Evolutionary conservation across 2,329 filamentous ascomycete species (phyloP).

Genomic region (Colletotrichum zoysiae): DNA sequence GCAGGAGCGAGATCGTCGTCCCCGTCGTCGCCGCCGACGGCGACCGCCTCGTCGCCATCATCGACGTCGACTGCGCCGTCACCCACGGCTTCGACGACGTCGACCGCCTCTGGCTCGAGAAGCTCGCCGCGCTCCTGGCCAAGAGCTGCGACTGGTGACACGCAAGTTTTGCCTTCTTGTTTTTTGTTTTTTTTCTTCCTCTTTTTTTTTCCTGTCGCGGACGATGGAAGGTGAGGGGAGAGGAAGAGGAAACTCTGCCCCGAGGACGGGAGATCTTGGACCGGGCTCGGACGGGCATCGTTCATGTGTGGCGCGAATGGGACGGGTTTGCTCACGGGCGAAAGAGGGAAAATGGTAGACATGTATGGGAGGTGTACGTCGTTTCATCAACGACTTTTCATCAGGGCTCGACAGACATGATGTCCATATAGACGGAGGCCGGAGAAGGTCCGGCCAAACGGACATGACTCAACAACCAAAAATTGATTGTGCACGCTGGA

Average conservation of each 20-base stretch:
- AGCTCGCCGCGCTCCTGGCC: slow-evolving; percentile 71
- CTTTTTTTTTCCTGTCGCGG: too few relatives aligned
- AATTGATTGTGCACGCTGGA: slow-evolving; percentile 29
- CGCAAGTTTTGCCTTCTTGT: too few relatives aligned
- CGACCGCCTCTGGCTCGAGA: slow-evolving; percentile 75
- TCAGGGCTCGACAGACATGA: not conserved
- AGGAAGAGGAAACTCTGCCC: too few relatives aligned
- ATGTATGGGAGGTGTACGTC: not conserved
- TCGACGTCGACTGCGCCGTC: slow-evolving; percentile 82
- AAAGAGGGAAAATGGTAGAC: not conserved
- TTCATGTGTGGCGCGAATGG: not conserved
- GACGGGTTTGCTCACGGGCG: not conserved
- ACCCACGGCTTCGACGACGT: slow-evolving; percentile 76
- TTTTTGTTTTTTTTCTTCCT: too few relatives aligned
- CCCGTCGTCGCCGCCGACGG: slow-evolving; percentile 65
- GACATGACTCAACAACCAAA: slow-evolving; percentile 20
- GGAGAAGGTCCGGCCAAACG: not conserved
- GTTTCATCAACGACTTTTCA: slow-evolving; percentile 1
- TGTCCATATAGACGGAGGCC: not conserved
- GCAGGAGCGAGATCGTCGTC: slow-evolving; percentile 85
- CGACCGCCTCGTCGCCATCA: slow-evolving; percentile 75
- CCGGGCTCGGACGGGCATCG: not conserved
- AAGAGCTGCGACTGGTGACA: slow-evolving; percentile 74
- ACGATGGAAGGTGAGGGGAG: accelerated
- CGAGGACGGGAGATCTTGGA: not conserved